These are phyloP conservation scores for Blastobotrys malaysiensis DNA, from an alignment of 1,139 yeast species.

Conservation along the genomic window DNA sequence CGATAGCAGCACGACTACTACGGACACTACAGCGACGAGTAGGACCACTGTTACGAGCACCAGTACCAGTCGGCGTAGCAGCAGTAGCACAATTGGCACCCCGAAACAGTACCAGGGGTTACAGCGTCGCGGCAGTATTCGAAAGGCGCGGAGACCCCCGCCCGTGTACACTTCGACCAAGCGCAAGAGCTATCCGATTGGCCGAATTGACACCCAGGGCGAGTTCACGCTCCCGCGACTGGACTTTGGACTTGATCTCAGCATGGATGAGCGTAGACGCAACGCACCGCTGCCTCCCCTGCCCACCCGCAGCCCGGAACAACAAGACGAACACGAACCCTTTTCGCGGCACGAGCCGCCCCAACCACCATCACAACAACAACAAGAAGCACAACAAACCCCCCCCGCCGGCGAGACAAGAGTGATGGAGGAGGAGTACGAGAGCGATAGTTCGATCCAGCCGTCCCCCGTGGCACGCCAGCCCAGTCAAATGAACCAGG, in stretches of 20 bases:
- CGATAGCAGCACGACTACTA: not conserved
- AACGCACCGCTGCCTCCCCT: not conserved
- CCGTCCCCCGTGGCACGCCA: constrained; percentile 5
- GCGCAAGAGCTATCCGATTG: not conserved
- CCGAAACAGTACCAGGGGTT: not conserved
- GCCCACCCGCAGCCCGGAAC: not conserved
- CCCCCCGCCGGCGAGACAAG: too few species aligned
- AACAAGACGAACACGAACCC: not conserved
- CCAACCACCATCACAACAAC: not conserved
- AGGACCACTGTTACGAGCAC: not conserved
- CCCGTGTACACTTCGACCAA: not conserved
- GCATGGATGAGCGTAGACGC: not conserved
- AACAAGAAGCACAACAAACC: not conserved
- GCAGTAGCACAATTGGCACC: not conserved
- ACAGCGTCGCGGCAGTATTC: not conserved
- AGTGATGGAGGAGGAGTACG: not conserved
- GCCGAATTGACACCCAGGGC: not conserved
- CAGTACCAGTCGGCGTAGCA: not conserved
- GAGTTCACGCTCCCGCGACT: not conserved
- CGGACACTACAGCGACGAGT: not conserved
- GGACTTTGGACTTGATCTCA: not conserved
- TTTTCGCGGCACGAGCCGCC: not conserved
- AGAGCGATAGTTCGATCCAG: constrained; percentile 1
- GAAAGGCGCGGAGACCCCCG: not conserved
- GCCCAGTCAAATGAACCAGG: not conserved